Evolutionary conservation across 2,329 filamentous ascomycete species (phyloP), one percentile per base, ranked within the genome.

Genomic region (Dactylellina parvicollis): DNA sequence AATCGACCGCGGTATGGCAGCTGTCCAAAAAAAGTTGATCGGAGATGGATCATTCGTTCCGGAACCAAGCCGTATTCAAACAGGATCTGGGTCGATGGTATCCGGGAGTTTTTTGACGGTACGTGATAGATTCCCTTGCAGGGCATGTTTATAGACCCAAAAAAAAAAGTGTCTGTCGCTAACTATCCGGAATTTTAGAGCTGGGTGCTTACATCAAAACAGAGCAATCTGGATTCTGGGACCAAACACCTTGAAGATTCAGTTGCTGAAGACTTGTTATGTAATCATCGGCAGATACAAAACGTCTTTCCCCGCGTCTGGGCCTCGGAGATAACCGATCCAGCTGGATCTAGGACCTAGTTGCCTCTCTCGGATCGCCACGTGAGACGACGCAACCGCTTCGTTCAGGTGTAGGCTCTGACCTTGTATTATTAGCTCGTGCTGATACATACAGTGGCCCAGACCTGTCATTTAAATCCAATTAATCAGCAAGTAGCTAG

Each of bases 91-190:
- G 49, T 65, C 5, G 14, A 30, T 14, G 60, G 49, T 2, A 16
- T 30, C 4, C 49, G 60, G 8, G 60, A 65, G 28, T 47, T 55
- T 22, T 52, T 52, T 3, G 60, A 5, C 5, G 60, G 60, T 12
- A 65, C 52, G 14, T 65, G 60, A 16, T 65, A 65, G 18, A 65
- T 65, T 4, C 60, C 60, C 38, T 65, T 55, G 16, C 60, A 65
- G 8, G 60, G 60, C 60, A 65, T 65, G 28, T 18, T 30, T 32
- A 24, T n/a, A 22, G n/a, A n/a, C n/a, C n/a, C n/a, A n/a, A n/a
- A n/a, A n/a, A n/a, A n/a, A n/a, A n/a, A n/a, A n/a, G n/a, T n/a
- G n/a, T n/a, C n/a, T n/a, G n/a, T n/a, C n/a, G n/a, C n/a, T n/a
- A n/a, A n/a, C n/a, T n/a, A n/a, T n/a, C n/a, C 30, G 30, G 30